A percentile compares a stretch with the other conserved stretches of the same genome.
Conservation (phyloP, 805 yeast genomes). For the Cyberlindnera euphorbiae region DNA sequence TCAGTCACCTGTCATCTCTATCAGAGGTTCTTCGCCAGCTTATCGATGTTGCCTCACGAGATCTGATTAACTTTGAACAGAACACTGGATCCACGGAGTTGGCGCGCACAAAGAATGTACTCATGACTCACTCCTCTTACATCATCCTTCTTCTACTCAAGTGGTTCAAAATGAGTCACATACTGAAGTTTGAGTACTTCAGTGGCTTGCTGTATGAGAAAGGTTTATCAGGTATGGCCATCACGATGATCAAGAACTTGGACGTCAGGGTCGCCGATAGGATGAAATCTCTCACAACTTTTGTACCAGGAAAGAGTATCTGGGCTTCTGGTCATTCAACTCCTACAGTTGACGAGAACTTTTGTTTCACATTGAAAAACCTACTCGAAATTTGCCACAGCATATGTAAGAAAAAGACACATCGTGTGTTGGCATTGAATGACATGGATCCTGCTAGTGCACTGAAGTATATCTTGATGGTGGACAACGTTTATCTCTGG, state of each 20-base stretch:
- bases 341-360: slow-evolving; percentile 25
- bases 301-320: slow-evolving; percentile 3
- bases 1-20: slow-evolving; percentile 58
- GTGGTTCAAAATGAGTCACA: slow-evolving; percentile 80
- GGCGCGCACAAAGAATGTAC: slow-evolving; percentile 54
- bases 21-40: slow-evolving; percentile 59
- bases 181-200: slow-evolving; percentile 74
- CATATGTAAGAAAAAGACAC: slow-evolving; percentile 63
- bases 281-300: slow-evolving; percentile 24
- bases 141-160: slow-evolving; percentile 48
- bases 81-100: no score
- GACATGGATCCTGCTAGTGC: slow-evolving; percentile 61
- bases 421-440: slow-evolving; percentile 60
- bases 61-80: no score
- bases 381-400: slow-evolving; percentile 52
- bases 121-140: slow-evolving; percentile 54
- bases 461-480: slow-evolving; percentile 50
- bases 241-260: slow-evolving; percentile 16
- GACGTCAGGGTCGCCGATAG: slow-evolving; percentile 27
- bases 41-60: no score
- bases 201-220: slow-evolving; percentile 71
- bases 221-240: slow-evolving; percentile 36
- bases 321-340: slow-evolving; percentile 8
- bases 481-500: slow-evolving; percentile 61
- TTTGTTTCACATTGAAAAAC: slow-evolving; percentile 45